Conservation (phyloP, 2,329 filamentous ascomycete genomes). For the Sporothrix sp. region DNA sequence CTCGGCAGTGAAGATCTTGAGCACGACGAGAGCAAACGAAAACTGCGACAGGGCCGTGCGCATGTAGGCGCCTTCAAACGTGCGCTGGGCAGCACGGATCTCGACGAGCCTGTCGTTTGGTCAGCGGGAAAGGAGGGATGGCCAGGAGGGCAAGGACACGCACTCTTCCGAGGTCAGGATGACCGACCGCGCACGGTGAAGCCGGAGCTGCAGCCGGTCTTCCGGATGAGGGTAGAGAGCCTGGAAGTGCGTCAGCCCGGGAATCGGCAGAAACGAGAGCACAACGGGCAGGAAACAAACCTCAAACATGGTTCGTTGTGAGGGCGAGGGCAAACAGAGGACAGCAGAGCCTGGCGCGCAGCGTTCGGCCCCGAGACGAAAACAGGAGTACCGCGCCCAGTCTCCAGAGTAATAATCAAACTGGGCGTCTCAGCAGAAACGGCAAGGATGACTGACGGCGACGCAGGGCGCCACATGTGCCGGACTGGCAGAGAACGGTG, state of each 20-base stretch:
- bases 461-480: background rate
- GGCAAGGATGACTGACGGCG: background rate
- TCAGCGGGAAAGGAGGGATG: background rate
- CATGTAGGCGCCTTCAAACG: constrained; percentile 94
- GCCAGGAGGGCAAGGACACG: constrained; percentile 22
- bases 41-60: constrained; percentile 92
- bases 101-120: constrained; percentile 59
- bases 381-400: too few species aligned
- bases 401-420: background rate
- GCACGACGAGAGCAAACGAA: constrained; percentile 84
- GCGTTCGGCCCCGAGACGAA: too few species aligned
- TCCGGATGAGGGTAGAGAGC: constrained; percentile 42
- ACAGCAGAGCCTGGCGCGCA: background rate
- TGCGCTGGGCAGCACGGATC: constrained; percentile 87
- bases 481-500: background rate
- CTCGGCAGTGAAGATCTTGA: constrained; percentile 93
- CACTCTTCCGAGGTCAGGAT: constrained; percentile 69
- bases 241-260: constrained; percentile 14
- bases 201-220: constrained; percentile 66
- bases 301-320: constrained; percentile 13
- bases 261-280: background rate
- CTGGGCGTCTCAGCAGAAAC: background rate
- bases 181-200: constrained; percentile 76
- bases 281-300: constrained; percentile 3
- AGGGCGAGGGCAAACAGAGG: too few species aligned